Conservation (phyloP, 2,329 filamentous ascomycete species). For the Coccinonectria pachysandricola region DNA sequence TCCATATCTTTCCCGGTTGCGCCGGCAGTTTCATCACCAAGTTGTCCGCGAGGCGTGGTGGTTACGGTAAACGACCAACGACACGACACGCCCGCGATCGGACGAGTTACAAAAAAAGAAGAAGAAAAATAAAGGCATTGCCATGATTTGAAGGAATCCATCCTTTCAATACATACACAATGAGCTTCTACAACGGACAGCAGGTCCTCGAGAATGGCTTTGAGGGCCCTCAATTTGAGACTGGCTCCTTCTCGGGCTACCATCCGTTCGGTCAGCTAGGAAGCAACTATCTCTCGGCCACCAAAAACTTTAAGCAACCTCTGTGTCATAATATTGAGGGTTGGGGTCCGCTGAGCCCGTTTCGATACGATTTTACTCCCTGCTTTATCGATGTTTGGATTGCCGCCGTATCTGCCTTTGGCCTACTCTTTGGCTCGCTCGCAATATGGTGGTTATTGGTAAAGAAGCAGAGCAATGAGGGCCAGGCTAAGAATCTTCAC, state of each 20-base stretch:
- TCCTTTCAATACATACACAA: conserved; percentile 22
- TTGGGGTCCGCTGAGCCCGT: conserved; percentile 85
- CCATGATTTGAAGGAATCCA: too few relatives aligned
- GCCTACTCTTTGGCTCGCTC: conserved; percentile 63
- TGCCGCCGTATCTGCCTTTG: conserved; percentile 65
- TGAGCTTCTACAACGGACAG: conserved; percentile 28
- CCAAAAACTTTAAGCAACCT: conserved; percentile 47
- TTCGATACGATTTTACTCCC: conserved; percentile 88
- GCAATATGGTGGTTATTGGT: conserved; percentile 73
- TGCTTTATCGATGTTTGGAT: conserved; percentile 95
- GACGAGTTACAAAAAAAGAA: too few relatives aligned
- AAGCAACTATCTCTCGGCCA: conserved; percentile 49
- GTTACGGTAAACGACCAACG: too few relatives aligned
- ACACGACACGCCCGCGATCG: too few relatives aligned
- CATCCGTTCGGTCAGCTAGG: conserved; percentile 41
- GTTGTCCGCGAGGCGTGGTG: too few relatives aligned
- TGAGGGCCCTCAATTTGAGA: too few relatives aligned
- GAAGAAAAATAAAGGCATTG: too few relatives aligned
- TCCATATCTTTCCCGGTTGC: too few relatives aligned
- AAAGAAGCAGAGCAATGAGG: conserved; percentile 50
- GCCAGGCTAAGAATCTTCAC: conserved; percentile 74
- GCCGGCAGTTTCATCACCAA: too few relatives aligned
- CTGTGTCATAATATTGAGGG: conserved; percentile 85
- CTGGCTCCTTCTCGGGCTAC: conserved; percentile 52
- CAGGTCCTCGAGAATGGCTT: too few relatives aligned